A percentile compares a stretch with the other conserved stretches of the same genome.
Evolutionary conservation across 2,329 filamentous ascomycete species (phyloP).

Genomic region (Colletotrichum tabaci): DNA sequence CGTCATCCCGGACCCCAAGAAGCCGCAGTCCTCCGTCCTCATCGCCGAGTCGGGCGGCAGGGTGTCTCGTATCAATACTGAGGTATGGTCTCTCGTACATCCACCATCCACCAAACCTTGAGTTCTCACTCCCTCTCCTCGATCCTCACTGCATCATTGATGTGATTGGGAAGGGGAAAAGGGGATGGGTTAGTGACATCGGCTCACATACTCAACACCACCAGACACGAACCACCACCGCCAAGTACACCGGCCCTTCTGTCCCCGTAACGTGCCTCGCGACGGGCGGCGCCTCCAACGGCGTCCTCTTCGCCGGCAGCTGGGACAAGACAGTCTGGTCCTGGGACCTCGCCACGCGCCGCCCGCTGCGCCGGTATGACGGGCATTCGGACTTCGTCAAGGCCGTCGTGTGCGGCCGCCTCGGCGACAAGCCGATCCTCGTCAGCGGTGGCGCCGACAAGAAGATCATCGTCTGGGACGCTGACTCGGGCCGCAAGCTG

Average conservation of each 20-base stretch:
- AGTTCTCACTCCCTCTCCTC: neutral
- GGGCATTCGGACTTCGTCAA: conserved; percentile 96
- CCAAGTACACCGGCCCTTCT: conserved; percentile 77
- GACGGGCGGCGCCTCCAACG: conserved; percentile 69
- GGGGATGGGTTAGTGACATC: neutral
- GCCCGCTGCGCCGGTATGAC: conserved; percentile 71
- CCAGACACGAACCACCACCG: conserved; percentile 32
- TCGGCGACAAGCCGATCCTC: conserved; percentile 75
- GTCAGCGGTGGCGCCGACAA: conserved; percentile 85
- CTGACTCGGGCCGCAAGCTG: conserved; percentile 75
- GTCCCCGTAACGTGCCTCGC: conserved; percentile 86
- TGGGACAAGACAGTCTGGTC: conserved; percentile 97
- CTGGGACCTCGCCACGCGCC: conserved; percentile 77
- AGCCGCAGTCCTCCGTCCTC: conserved; percentile 73
- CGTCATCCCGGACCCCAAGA: conserved; percentile 76
- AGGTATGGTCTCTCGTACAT: conserved; percentile 67
- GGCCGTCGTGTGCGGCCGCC: conserved; percentile 74
- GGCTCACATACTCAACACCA: neutral
- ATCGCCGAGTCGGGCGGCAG: conserved; percentile 90
- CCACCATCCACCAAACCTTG: neutral
- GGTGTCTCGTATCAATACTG: conserved; percentile 80
- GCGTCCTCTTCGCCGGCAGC: conserved; percentile 84
- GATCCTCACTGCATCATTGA: neutral
- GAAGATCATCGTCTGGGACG: conserved; percentile 88
- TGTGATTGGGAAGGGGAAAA: neutral